Evolutionary conservation across 495 filamentous ascomycete genomes (phyloP), one percentile per base, ranked within the genome.

Genomic region (Entonaema liquescens): DNA sequence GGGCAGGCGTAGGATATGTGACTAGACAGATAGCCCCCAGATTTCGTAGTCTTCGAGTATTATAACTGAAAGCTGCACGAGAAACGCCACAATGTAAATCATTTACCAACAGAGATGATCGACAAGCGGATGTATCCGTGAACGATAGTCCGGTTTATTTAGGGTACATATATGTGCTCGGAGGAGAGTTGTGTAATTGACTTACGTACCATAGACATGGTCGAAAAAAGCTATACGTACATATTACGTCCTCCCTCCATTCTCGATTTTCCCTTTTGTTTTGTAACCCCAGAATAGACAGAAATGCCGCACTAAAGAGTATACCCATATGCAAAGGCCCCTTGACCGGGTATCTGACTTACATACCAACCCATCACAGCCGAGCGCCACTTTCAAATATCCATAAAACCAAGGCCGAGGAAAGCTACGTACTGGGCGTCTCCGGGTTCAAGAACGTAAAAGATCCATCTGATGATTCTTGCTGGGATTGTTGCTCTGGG

Each of bases 401-500:
- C 23, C 28, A 67, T 33, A 62, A 31, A 13, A 50, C 4, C 3
- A n/a, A 19, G 17, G 13, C 38, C 19, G 44, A 17, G 17, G 5
- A 49, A 40, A 21, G 17, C 19, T 66, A 72, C 9, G 69, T 44
- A n/a, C 55, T 31, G 6, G 71, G 71, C 1, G 75, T 71, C 25
- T 26, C 55, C 1, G 72, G 42, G 21, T 76, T 76, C 26, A 75
- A 56, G 35, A 77, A 77, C 0, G 74, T 65, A 57, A 72, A 77
- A 19, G 72, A 75, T 33, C 68, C 71, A 33, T 75, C 67, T 3
- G 68, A 75, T 2, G 71, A 75, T 17, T 64, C 76, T 56, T 79
- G 76, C 47, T 80, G 80, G 3, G 73, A 70, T 60, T 78, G 72
- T 6, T 80, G 81, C 17, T 79, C 77, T 9, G 72, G 56, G 25